Base-by-base conservation (phyloP, 768 basidiomycete species). In the Obba rivulosa region DNA sequence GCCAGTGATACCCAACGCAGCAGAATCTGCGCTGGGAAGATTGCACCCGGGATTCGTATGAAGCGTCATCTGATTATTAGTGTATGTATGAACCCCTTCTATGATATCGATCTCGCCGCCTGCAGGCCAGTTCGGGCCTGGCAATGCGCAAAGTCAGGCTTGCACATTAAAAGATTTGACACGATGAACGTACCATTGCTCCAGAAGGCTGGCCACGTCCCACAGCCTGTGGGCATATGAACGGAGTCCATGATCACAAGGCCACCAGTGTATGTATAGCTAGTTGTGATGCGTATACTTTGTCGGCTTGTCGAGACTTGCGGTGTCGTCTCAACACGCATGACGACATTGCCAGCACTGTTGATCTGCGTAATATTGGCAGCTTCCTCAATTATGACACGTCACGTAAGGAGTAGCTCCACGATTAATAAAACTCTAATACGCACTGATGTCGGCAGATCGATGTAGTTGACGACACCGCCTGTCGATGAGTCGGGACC, bases 211-310 rank as follows among this genome's bases (percentile, higher is more conserved):
- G 88, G 89, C 91, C 90, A 92, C 21, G 83, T 83, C 34, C 83
- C 92, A 65, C 92, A 94, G 13, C 92, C 92, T 0, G 83, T 82
- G 8, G 92, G 92, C 85, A 93, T 91, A 63, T 95, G 92, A 21
- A 81, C 74, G 21, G 89, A 78, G 66, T 94, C 91, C 74, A 93
- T 75, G 40, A 93, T 72, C 52, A 92, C 73, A 31, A 96, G 71
- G 34, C 77, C 83, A 8, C 80, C 79, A 28, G 77, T 85, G 59
- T 79, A 86, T 2, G 69, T 65, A 44, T 69, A 63, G 23, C 80
- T 62, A 0, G 85, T 81, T 41, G 80, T 81, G 55, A 97, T 85
- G 53, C 93, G 83, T 34, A 95, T 76, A 54, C 86, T 85, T 64
- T 80, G 75, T 51, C 93, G 79, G 46, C 76, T 85, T 35, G 63